A percentile compares a stretch with the other conserved stretches of the same genome.
Conservation (phyloP, 2,329 filamentous ascomycete species). For the Penicillium digitatum region DNA sequence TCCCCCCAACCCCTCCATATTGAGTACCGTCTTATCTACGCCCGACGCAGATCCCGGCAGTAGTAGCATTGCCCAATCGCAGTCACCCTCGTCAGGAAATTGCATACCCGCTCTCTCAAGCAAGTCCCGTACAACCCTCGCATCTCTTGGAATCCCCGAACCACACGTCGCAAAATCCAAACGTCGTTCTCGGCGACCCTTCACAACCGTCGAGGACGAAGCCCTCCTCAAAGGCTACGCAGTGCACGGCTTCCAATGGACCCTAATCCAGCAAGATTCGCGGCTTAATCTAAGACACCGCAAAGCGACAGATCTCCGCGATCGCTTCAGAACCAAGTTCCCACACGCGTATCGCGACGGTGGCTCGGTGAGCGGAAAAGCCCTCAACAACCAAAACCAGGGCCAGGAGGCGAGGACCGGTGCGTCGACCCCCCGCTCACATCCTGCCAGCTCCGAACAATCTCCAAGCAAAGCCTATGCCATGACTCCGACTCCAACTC, state of each 20-base stretch:
- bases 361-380: slow-evolving; percentile 38
- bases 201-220: slow-evolving; percentile 56
- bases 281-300: slow-evolving; percentile 51
- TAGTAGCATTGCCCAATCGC: slow-evolving; percentile 12
- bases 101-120: slow-evolving; percentile 29
- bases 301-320: slow-evolving; percentile 57
- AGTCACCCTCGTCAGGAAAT: slow-evolving; percentile 21
- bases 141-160: slow-evolving; percentile 47
- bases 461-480: slow-evolving; percentile 11
- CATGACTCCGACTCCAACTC: slow-evolving; percentile 7
- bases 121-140: slow-evolving; percentile 33
- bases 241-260: slow-evolving; percentile 59
- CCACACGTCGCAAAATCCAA: slow-evolving; percentile 48
- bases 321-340: slow-evolving; percentile 59
- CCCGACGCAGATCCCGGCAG: slow-evolving; percentile 14
- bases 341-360: slow-evolving; percentile 53
- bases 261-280: slow-evolving; percentile 54
- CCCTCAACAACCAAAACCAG: slow-evolving; percentile 16
- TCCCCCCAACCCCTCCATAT: slow-evolving; percentile 16
- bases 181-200: slow-evolving; percentile 53
- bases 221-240: slow-evolving; percentile 57
- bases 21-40: slow-evolving; percentile 19
- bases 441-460: neutral
- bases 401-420: slow-evolving; percentile 5
- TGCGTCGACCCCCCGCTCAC: slow-evolving; percentile 3